phyloP scores from a whole-genome alignment of 768 basidiomycete genomes.

The Naganishia onofrii region DNA sequence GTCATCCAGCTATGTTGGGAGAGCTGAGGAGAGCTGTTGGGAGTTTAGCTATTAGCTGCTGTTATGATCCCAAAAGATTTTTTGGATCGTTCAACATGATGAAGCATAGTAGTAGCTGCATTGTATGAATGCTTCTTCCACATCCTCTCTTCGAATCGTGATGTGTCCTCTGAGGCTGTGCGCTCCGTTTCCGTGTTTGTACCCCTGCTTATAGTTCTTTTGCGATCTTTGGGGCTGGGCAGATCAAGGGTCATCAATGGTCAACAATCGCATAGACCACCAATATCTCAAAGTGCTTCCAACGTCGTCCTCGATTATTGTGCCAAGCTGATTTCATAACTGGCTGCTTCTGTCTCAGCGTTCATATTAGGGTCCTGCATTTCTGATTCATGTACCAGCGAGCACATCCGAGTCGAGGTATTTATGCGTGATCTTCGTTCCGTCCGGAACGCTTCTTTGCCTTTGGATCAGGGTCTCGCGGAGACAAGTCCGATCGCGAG shows the following conservation, averaged over 20 bases:
- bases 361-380: neutral
- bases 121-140: too few relatives aligned
- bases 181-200: too few relatives aligned
- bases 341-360: neutral
- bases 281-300: neutral
- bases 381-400: neutral
- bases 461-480: neutral
- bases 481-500: too few relatives aligned
- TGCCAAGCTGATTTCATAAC: neutral
- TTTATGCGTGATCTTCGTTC: conserved; percentile 5
- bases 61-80: neutral
- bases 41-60: too few relatives aligned
- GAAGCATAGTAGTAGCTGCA: too few relatives aligned
- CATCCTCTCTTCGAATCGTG: too few relatives aligned
- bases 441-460: conserved; percentile 1
- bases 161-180: too few relatives aligned
- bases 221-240: neutral
- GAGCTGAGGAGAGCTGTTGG: too few relatives aligned
- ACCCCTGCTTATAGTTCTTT: neutral
- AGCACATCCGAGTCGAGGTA: neutral
- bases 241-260: too few relatives aligned
- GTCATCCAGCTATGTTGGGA: too few relatives aligned
- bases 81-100: neutral
- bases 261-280: neutral
- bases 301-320: neutral